phyloP scores from a whole-genome alignment of 2,329 filamentous ascomycete species.

The Pseudogymnoascus sp. region DNA sequence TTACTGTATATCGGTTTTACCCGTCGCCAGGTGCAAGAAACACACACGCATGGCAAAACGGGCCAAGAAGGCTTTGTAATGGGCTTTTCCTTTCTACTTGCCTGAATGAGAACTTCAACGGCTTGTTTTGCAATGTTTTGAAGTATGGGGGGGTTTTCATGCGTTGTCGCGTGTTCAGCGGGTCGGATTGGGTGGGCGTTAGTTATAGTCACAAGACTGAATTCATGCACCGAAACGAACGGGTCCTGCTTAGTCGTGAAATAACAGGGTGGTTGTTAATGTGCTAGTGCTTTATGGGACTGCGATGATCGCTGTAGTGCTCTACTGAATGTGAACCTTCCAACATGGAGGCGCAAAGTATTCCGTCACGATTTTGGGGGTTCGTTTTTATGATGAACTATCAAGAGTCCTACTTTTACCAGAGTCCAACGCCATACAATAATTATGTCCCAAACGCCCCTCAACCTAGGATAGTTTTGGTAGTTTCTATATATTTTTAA shows the following conservation, averaged over 20 bases:
- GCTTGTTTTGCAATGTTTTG: not conserved
- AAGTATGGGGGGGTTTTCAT: not conserved
- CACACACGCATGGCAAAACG: not conserved
- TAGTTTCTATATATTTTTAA: not conserved
- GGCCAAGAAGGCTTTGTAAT: slow-evolving; percentile 24
- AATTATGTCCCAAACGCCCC: not conserved
- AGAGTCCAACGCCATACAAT: not conserved
- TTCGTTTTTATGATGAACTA: not conserved
- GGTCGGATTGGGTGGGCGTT: slow-evolving; percentile 2
- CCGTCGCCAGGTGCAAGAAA: slow-evolving; percentile 12
- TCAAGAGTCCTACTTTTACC: not conserved
- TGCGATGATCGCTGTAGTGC: not conserved
- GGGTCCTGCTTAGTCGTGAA: not conserved
- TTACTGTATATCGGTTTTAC: slow-evolving; percentile 1
- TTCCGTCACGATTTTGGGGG: not conserved
- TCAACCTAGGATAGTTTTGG: not conserved
- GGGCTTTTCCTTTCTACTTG: not conserved
- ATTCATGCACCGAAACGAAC: not conserved
- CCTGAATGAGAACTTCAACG: not conserved
- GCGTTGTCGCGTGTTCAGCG: not conserved
- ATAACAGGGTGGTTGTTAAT: not conserved
- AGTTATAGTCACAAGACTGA: slow-evolving; percentile 6
- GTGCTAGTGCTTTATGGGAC: not conserved
- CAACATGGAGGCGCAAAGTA: not conserved
- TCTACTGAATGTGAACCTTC: not conserved